Percentiles rank a stretch among this genome's conserved stretches.
phyloP scores from a whole-genome alignment of 2,329 filamentous ascomycete genomes.

The Pseudogymnoascus sp. region DNA sequence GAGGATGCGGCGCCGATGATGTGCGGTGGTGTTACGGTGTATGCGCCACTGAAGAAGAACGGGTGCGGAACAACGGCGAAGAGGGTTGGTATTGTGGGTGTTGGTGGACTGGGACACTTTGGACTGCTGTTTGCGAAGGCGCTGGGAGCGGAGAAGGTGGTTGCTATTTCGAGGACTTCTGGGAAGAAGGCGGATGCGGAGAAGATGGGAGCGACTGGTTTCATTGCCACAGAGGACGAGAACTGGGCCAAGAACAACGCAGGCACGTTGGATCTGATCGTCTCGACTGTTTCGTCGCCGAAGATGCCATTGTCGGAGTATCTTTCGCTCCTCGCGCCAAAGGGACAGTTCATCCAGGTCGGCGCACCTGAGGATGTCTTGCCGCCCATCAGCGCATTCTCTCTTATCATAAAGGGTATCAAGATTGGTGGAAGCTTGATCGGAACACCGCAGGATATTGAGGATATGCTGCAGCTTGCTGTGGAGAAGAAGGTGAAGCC shows the following conservation, averaged over 20 bases:
- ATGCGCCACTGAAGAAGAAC: constrained; percentile 55
- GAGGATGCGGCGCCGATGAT: constrained; percentile 55
- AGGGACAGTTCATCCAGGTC: constrained; percentile 54
- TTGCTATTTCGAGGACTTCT: constrained; percentile 50
- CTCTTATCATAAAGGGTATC: not conserved
- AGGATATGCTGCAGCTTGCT: constrained; percentile 49
- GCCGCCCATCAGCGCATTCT: not conserved
- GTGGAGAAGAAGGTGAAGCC: constrained; percentile 46
- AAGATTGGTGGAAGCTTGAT: constrained; percentile 8
- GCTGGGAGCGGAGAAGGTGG: constrained; percentile 54
- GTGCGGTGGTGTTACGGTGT: constrained; percentile 67
- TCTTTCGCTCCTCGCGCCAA: constrained; percentile 45
- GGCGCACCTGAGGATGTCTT: constrained; percentile 28
- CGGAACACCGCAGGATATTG: constrained; percentile 39
- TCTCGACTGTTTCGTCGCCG: constrained; percentile 43
- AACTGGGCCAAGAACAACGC: constrained; percentile 47
- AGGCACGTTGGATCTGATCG: constrained; percentile 44
- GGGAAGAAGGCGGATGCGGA: constrained; percentile 48
- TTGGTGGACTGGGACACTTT: constrained; percentile 65
- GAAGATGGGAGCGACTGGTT: constrained; percentile 47
- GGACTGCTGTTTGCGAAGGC: constrained; percentile 62
- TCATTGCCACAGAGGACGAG: constrained; percentile 41
- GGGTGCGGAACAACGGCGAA: constrained; percentile 55
- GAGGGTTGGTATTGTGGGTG: constrained; percentile 58
- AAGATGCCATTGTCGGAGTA: constrained; percentile 54